Base-by-base conservation (phyloP, 2,329 filamentous ascomycete species). In the Microcyclosporella mali region DNA sequence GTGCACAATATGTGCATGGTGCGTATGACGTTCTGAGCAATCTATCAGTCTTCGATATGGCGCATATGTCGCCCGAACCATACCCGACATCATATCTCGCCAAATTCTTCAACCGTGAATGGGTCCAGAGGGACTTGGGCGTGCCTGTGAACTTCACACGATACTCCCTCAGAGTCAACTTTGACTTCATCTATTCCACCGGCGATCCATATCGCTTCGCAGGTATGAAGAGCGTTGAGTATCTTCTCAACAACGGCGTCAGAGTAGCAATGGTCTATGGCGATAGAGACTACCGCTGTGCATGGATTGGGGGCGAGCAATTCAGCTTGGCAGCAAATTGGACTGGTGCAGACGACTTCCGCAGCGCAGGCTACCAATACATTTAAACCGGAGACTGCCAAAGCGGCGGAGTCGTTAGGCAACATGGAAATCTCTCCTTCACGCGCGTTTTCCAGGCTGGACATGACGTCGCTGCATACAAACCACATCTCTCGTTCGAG, bases 401-500 rank as follows among this genome's bases (percentile, higher is more conserved):
- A 33, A 40, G 50, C 4, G 57, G 55, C 19, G 61, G 62, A 4
- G 45, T 58, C 12, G 60, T 61, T 6, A 48, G 61, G n/a, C 61
- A 66, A 43, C 49, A 60, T 25, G 61, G 60, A 9, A 55, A 57
- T 16, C 51, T 65, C 6, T 62, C 60, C 6, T 66, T 66, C 56
- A 52, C 56, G 6, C 50, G 63, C 4, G 52, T 66, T 7, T 65
- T 62, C 41, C 38, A 64, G 33, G 53, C 59, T 16, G 60, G 61
- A 7, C 59, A 64, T 38, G 53, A 57, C 37, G 50, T 12, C 29
- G 46, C 46, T 1, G 50, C 35, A 17, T 78, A 77, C 51, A 73
- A 78, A 52, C 76, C 75, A 0, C 66, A 77, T 50, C 74, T 73
- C 0, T 67, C 71, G 2, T 76, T 72, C 38, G 63, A 72, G 46